A percentile compares a stretch with the other conserved stretches of the same genome.
phyloP scores from a whole-genome alignment of 106 monocot species.

The Allium sativum region DNA sequence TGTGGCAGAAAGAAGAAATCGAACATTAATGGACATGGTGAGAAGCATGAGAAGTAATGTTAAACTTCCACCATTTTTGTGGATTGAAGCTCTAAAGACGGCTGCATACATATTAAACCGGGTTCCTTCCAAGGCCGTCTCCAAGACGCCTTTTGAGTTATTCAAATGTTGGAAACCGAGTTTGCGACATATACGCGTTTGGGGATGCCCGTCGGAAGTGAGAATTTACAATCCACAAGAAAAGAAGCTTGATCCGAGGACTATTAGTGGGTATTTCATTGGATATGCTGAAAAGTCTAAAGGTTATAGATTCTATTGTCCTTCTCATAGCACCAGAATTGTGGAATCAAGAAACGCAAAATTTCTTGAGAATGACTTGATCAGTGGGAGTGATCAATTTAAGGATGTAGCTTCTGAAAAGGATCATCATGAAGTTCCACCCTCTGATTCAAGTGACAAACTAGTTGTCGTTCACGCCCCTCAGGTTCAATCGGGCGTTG shows the following conservation, averaged over 20 bases:
- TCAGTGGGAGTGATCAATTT: not conserved
- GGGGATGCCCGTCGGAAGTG: not conserved
- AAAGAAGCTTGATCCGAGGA: not conserved
- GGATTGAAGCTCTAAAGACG: not conserved
- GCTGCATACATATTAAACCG: constrained; percentile 6
- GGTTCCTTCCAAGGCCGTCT: not conserved
- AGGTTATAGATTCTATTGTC: too few relatives aligned
- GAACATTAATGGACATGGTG: too few relatives aligned
- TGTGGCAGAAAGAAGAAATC: constrained; percentile 3
- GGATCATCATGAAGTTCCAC: not conserved
- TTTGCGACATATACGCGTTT: constrained; percentile 3
- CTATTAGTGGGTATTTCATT: constrained; percentile 1
- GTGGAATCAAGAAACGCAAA: too few relatives aligned
- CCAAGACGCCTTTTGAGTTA: constrained; percentile 1
- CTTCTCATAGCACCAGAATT: too few relatives aligned
- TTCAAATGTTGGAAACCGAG: constrained; percentile 2
- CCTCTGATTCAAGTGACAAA: constrained; percentile 3
- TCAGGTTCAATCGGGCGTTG: constrained; percentile 1
- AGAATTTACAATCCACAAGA: constrained; percentile 7
- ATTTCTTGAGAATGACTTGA: too few relatives aligned
- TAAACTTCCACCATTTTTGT: not conserved
- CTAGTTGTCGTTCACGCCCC: constrained; percentile 1
- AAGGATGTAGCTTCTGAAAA: not conserved
- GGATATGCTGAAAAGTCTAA: too few relatives aligned
- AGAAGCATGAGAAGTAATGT: not conserved